Conservation (phyloP, 2,329 filamentous ascomycete genomes). For the Scleromitrula shiraiana region DNA sequence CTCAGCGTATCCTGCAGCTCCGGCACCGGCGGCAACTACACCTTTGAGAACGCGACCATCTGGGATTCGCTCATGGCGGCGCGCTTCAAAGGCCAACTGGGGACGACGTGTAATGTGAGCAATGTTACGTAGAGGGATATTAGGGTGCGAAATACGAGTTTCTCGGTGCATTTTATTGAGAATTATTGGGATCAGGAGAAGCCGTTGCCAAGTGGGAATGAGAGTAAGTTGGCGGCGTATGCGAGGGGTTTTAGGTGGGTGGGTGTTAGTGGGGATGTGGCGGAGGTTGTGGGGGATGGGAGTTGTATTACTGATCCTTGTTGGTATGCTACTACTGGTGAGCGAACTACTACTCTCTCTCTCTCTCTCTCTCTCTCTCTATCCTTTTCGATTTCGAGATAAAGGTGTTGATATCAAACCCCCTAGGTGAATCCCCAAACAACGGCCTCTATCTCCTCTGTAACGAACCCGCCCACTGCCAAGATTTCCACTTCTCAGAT, state of each 20-base stretch:
- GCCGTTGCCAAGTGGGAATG: not conserved
- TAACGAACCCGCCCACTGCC: not conserved
- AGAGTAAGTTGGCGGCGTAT: not conserved
- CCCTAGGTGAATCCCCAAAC: constrained; percentile 3
- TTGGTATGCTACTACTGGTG: constrained; percentile 5
- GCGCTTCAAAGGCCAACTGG: not conserved
- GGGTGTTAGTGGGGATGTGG: not conserved
- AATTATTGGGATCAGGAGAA: constrained; percentile 5
- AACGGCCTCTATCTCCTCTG: constrained; percentile 2
- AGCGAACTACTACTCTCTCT: not conserved
- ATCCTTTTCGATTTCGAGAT: not conserved
- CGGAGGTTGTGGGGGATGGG: not conserved
- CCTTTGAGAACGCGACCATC: constrained; percentile 1
- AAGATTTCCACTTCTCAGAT: not conserved
- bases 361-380: not conserved
- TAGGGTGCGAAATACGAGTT: constrained; percentile 1
- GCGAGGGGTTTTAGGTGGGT: not conserved
- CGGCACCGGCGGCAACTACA: not conserved
- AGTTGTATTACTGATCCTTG: not conserved
- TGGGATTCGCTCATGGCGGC: constrained; percentile 5
- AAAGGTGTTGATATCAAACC: no score
- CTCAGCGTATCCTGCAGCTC: not conserved
- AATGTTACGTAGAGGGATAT: constrained; percentile 5
- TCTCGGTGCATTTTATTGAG: constrained; percentile 5
- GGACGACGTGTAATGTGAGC: not conserved